Conservation (phyloP, 805 yeast genomes). For the Myxozyma mucilagina region DNA sequence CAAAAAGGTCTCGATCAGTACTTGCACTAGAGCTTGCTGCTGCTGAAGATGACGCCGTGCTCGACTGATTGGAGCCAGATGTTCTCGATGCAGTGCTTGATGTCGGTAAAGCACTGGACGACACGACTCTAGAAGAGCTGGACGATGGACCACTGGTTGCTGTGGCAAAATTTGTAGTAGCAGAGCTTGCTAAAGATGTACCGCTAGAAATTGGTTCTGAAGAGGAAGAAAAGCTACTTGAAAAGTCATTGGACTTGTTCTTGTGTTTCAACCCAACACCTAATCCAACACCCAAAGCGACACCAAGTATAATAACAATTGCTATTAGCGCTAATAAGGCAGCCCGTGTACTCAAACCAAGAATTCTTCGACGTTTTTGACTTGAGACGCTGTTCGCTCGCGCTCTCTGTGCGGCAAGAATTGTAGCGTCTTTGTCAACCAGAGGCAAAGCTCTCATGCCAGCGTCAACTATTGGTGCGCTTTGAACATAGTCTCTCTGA, state of each 20-base stretch:
- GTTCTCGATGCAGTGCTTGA: background rate
- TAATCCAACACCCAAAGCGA: slow-evolving; percentile 3
- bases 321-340: background rate
- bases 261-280: slow-evolving; percentile 1
- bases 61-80: background rate
- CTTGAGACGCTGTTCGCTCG: background rate
- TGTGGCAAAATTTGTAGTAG: background rate
- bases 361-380: background rate
- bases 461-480: background rate
- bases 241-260: background rate
- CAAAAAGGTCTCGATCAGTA: background rate
- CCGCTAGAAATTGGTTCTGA: background rate
- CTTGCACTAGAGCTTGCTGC: background rate
- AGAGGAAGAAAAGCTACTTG: background rate
- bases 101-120: background rate
- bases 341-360: background rate
- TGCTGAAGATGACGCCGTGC: slow-evolving; percentile 4
- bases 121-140: background rate
- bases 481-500: background rate
- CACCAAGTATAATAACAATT: background rate
- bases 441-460: background rate
- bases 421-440: background rate
- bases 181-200: background rate
- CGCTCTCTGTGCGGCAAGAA: background rate
- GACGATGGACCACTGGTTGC: background rate